Percentiles rank a stretch among this genome's conserved stretches.
Evolutionary conservation across 2,329 filamentous ascomycete species (phyloP).

Genomic region (Aspergillus thermomutatus): DNA sequence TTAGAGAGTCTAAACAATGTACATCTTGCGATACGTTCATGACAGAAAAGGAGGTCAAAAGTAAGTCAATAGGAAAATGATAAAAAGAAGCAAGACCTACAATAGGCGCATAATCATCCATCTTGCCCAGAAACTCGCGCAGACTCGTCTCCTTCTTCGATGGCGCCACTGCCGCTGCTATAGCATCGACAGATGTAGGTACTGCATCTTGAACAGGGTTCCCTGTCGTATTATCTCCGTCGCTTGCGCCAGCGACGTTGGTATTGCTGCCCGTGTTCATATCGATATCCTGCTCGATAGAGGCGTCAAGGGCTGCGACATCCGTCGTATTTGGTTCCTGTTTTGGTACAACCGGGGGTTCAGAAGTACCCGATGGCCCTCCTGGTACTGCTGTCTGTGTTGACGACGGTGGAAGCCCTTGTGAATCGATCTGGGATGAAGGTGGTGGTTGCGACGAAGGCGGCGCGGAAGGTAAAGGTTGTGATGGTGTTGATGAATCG

Average conservation of each 20-base stretch:
- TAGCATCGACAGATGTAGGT: slow-evolving; percentile 37
- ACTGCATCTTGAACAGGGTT: slow-evolving; percentile 18
- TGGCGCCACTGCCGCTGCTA: slow-evolving; percentile 52
- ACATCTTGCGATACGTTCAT: not conserved
- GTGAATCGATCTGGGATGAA: slow-evolving; percentile 21
- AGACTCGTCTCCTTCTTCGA: slow-evolving; percentile 88
- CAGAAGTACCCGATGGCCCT: slow-evolving; percentile 13
- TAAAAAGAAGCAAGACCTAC: slow-evolving; percentile 52
- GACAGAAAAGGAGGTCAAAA: not conserved
- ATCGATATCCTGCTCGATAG: slow-evolving; percentile 37
- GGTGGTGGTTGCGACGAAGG: slow-evolving; percentile 19
- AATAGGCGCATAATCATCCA: slow-evolving; percentile 97
- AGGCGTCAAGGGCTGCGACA: slow-evolving; percentile 27
- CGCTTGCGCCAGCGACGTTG: slow-evolving; percentile 15
- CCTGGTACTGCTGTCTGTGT: slow-evolving; percentile 8
- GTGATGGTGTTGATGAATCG: slow-evolving; percentile 30
- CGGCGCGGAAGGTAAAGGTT: slow-evolving; percentile 13
- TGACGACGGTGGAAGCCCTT: slow-evolving; percentile 20
- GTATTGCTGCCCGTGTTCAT: slow-evolving; percentile 25
- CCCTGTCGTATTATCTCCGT: slow-evolving; percentile 13
- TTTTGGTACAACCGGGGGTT: slow-evolving; percentile 18
- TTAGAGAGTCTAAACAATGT: slow-evolving; percentile 4
- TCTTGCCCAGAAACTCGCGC: slow-evolving; percentile 89
- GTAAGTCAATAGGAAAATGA: slow-evolving; percentile 1
- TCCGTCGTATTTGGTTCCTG: slow-evolving; percentile 24